Evolutionary conservation across 768 basidiomycete genomes (phyloP).

Genomic region (Hemileccinum impolitum): DNA sequence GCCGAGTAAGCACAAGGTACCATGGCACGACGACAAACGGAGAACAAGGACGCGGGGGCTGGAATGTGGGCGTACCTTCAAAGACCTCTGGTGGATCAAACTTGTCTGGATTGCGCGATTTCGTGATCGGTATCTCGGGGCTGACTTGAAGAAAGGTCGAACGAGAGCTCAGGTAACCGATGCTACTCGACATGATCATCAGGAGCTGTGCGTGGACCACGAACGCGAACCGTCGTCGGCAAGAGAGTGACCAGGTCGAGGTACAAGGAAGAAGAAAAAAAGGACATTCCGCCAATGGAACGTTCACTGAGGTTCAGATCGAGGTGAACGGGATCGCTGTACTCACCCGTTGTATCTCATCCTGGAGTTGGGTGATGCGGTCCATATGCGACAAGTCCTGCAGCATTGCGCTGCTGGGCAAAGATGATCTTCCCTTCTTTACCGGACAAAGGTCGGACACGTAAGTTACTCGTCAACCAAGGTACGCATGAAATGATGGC

Average conservation of each 20-base stretch:
- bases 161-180: slow-evolving; percentile 75
- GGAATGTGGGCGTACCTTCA: slow-evolving; percentile 53
- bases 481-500: slow-evolving; percentile 1
- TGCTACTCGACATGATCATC: slow-evolving; percentile 81
- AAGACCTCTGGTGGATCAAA: slow-evolving; percentile 71
- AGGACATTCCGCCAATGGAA: background rate
- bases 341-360: slow-evolving; percentile 83
- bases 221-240: background rate
- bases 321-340: background rate
- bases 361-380: slow-evolving; percentile 92
- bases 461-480: slow-evolving; percentile 7
- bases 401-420: slow-evolving; percentile 71
- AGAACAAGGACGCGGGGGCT: too few relatives aligned
- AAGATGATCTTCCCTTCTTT: slow-evolving; percentile 5
- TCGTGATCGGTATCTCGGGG: slow-evolving; percentile 79
- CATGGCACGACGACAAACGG: too few relatives aligned
- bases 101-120: slow-evolving; percentile 68
- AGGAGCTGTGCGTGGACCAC: slow-evolving; percentile 62
- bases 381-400: slow-evolving; percentile 93
- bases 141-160: slow-evolving; percentile 78
- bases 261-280: too few relatives aligned
- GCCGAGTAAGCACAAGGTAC: too few relatives aligned
- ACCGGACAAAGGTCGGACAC: slow-evolving; percentile 13
- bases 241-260: background rate
- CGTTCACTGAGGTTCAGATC: background rate